A percentile compares a stretch with the other conserved stretches of the same genome.
These are phyloP conservation scores for Coprinopsis sp. DNA, from an alignment of 768 basidiomycete genomes.

Conservation along the genomic window DNA sequence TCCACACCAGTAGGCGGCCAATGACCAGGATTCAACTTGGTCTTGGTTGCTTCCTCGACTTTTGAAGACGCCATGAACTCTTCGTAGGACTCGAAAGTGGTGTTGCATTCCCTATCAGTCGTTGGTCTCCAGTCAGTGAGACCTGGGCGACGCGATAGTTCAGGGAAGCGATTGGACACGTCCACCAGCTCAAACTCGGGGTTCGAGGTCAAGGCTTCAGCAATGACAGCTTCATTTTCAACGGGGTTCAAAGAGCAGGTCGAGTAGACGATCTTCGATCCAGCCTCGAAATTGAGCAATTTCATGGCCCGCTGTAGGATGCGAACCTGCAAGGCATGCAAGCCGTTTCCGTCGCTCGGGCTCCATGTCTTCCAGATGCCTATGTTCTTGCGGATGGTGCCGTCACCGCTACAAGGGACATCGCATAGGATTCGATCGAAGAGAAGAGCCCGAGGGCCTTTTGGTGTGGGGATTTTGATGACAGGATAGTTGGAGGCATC, in stretches of 20 bases:
- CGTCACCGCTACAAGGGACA: constrained; percentile 97
- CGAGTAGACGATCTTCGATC: constrained; percentile 90
- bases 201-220: constrained; percentile 69
- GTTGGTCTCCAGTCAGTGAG: constrained; percentile 76
- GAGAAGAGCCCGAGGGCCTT: constrained; percentile 46
- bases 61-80: constrained; percentile 47
- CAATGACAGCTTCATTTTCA: constrained; percentile 95
- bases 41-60: constrained; percentile 44
- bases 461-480: constrained; percentile 45
- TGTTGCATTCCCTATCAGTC: constrained; percentile 46
- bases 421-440: constrained; percentile 96
- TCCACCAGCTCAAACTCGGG: constrained; percentile 79
- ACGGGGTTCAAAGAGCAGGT: constrained; percentile 96
- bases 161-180: constrained; percentile 64
- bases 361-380: constrained; percentile 95
- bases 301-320: constrained; percentile 93
- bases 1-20: constrained; percentile 75
- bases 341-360: constrained; percentile 81
- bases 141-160: constrained; percentile 73
- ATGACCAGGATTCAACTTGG: constrained; percentile 65
- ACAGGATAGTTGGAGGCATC: constrained; percentile 86
- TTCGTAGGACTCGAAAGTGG: constrained; percentile 54
- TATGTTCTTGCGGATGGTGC: constrained; percentile 90
- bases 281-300: constrained; percentile 59
- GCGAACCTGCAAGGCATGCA: constrained; percentile 88